Percentiles rank a stretch among this genome's conserved stretches.
phyloP scores from a whole-genome alignment of 2,329 filamentous ascomycete species.

The Hortaea werneckii region DNA sequence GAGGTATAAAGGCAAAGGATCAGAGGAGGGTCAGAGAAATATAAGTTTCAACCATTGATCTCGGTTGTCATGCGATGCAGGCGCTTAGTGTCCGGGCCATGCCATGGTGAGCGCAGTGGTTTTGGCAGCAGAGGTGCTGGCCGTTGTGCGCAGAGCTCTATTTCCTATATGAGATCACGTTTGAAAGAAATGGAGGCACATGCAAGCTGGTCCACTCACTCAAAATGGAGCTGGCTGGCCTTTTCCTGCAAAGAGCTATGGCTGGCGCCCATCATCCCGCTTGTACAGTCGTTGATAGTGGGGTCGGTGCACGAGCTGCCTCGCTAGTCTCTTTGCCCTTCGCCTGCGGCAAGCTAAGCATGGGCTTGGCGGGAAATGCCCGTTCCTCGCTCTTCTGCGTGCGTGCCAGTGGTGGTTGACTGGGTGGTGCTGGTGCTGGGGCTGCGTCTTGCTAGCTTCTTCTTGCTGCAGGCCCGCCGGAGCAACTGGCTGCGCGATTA shows the following conservation, averaged over 20 bases:
- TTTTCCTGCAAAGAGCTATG: constrained; percentile 18
- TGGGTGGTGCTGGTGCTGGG: too few species aligned
- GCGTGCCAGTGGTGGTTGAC: too few species aligned
- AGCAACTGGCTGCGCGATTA: too few species aligned
- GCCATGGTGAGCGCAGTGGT: constrained; percentile 6
- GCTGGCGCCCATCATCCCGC: constrained; percentile 16
- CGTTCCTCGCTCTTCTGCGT: not conserved
- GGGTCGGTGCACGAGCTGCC: constrained; percentile 1
- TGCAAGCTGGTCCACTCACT: constrained; percentile 15
- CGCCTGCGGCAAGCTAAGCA: constrained; percentile 10
- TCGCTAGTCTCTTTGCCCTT: constrained; percentile 1
- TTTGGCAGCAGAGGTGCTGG: constrained; percentile 7
- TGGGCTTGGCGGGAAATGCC: constrained; percentile 3
- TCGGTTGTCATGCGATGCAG: constrained; percentile 21
- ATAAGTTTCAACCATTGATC: constrained; percentile 21
- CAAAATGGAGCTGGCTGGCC: constrained; percentile 12
- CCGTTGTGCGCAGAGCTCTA: constrained; percentile 6
- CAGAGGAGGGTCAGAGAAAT: constrained; percentile 16
- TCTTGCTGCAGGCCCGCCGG: too few species aligned
- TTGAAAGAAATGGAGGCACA: constrained; percentile 14
- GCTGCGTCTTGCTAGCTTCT: too few species aligned
- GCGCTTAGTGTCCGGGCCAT: constrained; percentile 22
- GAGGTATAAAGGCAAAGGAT: constrained; percentile 16
- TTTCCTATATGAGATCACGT: constrained; percentile 9
- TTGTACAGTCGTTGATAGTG: constrained; percentile 4